Base-by-base conservation (phyloP, 1,139 yeast genomes). In the Debaryomyces coudertii region DNA sequence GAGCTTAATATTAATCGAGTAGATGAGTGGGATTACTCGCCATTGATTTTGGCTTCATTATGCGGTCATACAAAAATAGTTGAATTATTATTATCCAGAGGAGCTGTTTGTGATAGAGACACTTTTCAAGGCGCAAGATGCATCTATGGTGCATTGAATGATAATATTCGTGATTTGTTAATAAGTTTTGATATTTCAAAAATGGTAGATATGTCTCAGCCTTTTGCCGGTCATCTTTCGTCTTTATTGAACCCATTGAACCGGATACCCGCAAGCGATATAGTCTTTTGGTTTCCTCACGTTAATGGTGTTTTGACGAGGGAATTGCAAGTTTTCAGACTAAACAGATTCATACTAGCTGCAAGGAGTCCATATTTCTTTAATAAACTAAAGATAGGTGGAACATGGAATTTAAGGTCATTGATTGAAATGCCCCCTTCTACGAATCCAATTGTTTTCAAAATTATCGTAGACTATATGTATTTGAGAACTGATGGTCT, bases 101-200 rank as follows among this genome's bases (percentile, higher is more conserved):
- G 95, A 6, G 90, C 95, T 0, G 74, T 82, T 2, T 85, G 92
- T 62, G 92, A 86, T 60, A 73, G 90, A 57, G 93, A 87, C 57
- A 83, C 90, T 16, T 83, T 82, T 58, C 88, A 87, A 62, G 95
- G 95, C 2, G 90, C 86, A 8, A 73, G 95, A 38, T 87, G 93
- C 53, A 74, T 87, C 1, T 86, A 87, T 58, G 95, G 92, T 2
- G 95, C 95, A 0, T 64, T 87, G 47, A 87, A 79, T 22, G 90
- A 85, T 56, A 65, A 70, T 9, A 87, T 87, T 22, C 64, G 90
- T 40, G 76, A 79, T 44, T 61, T 85, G 23, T 63, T 87, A 47
- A 60, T 83, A 15, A 73, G 82, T 47, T 83, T 77, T 57, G 90
- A 85, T 58, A 77, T 87, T 40, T 79, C 89, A 4, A 87, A 85